Evolutionary conservation across 1,139 yeast species (phyloP), one percentile per base, ranked within the genome.

Genomic region (Torulaspora pretoriensis): DNA sequence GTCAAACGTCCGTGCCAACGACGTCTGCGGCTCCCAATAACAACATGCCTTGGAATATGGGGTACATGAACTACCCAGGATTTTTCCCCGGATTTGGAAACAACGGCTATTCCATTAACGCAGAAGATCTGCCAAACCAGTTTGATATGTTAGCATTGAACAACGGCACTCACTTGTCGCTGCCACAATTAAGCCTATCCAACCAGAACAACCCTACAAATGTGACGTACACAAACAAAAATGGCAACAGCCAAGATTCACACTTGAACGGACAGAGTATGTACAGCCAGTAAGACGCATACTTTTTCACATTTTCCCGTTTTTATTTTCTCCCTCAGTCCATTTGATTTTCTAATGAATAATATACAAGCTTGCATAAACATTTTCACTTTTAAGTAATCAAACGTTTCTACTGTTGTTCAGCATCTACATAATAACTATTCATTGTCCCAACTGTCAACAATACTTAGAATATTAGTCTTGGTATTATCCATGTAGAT

Each of bases 21-120:
- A 29, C 50, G 26, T 33, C 47, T 3, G 28, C 45, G n/a, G 26
- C 34, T n/a, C 14, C 43, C 27, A 36, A 33, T 16, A 46, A 37
- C 26, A 39, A 42, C 32, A 23, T 33, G 30, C 32, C 40, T 16
- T 46, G 49, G 49, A 40, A 34, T 16, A 37, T 50, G 30, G 53
- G 55, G 2, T 60, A 60, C 43, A 52, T 55, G 37, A 60, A 57
- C 31, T 63, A 61, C 42, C 65, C 67, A 19, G 66, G 62, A 1
- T 50, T 54, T 45, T 60, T 61, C 43, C 64, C 65, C 40, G 56
- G 46, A 44, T 42, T 33, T 35, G 38, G 40, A 26, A 35, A 40
- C 40, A 54, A 22, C 47, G 46, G 43, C 30, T 51, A 52, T 41
- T 22, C 51, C n/a, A 35, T 50, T 13, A 50, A 46, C 36, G 49